Conservation (phyloP, 441 rosid species). For the Eutrema salsugineum region DNA sequence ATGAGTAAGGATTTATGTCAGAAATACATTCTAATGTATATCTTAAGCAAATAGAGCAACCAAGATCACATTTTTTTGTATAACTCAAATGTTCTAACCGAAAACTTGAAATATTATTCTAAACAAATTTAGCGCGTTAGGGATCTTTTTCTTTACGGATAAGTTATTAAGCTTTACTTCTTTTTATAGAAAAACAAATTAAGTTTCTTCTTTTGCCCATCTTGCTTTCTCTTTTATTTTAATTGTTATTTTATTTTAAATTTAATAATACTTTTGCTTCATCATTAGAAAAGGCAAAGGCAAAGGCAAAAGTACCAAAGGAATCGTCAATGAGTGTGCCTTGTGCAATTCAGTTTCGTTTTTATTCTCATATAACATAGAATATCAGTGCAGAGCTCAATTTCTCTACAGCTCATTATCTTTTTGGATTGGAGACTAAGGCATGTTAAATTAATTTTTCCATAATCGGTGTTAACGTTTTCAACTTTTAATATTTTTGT, state of each 20-base stretch:
- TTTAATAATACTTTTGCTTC: neutral
- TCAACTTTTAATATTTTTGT: neutral
- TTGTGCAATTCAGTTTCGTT: conserved; percentile 15
- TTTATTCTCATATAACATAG: neutral
- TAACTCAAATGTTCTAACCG: neutral
- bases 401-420: neutral
- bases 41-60: neutral
- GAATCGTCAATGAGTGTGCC: conserved; percentile 27
- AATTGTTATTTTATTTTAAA: neutral
- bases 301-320: conserved; percentile 14
- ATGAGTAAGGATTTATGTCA: neutral
- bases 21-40: neutral
- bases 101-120: conserved; percentile 6
- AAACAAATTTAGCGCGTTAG: conserved; percentile 5
- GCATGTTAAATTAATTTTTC: neutral
- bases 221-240: conserved; percentile 11
- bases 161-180: conserved; percentile 7
- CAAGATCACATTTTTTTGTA: neutral
- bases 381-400: neutral
- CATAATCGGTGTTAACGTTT: neutral
- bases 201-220: conserved; percentile 12
- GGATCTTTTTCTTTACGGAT: conserved; percentile 22
- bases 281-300: neutral
- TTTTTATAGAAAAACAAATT: neutral
- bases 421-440: neutral